Conservation (phyloP, 371 early-diverging fungal species). For the Actinomortierella ambigua region DNA sequence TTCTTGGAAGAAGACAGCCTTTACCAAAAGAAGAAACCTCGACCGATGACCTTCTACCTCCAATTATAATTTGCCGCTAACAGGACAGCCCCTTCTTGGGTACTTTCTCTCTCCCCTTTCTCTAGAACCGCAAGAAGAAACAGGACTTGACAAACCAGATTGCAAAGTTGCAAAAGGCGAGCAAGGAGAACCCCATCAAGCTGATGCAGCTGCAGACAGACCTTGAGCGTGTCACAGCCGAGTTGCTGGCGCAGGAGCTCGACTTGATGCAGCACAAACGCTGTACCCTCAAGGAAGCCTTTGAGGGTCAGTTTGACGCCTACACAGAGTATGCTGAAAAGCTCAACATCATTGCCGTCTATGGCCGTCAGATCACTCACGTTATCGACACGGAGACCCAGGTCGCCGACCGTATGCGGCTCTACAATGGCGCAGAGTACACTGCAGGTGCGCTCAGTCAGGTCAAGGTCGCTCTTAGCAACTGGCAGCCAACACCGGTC, state of each 20-base stretch:
- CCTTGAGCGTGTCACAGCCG: constrained; percentile 34
- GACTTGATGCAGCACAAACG: constrained; percentile 37
- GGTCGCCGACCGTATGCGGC: constrained; percentile 28
- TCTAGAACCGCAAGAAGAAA: constrained; percentile 45
- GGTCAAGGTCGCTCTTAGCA: constrained; percentile 21
- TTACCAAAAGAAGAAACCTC: too few species aligned
- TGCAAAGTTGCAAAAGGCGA: constrained; percentile 32
- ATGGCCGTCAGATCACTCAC: constrained; percentile 26
- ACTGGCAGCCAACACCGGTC: constrained; percentile 30
- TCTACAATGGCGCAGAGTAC: constrained; percentile 33
- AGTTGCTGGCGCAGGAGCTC: constrained; percentile 30
- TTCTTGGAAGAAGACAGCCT: too few species aligned
- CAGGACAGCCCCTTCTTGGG: background rate
- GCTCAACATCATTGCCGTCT: constrained; percentile 43
- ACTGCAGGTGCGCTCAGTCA: constrained; percentile 28
- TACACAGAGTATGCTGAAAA: constrained; percentile 39
- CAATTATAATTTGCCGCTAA: too few species aligned
- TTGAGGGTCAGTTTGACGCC: constrained; percentile 36
- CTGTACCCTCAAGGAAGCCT: constrained; percentile 28
- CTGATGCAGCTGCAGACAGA: constrained; percentile 40
- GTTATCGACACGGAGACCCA: constrained; percentile 33
- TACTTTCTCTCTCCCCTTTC: background rate
- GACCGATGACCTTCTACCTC: too few species aligned
- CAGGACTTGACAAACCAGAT: constrained; percentile 36
- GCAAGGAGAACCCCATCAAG: constrained; percentile 46